Evolutionary conservation across 208 protist species (phyloP).

Genomic region (Leishmania arabica): DNA sequence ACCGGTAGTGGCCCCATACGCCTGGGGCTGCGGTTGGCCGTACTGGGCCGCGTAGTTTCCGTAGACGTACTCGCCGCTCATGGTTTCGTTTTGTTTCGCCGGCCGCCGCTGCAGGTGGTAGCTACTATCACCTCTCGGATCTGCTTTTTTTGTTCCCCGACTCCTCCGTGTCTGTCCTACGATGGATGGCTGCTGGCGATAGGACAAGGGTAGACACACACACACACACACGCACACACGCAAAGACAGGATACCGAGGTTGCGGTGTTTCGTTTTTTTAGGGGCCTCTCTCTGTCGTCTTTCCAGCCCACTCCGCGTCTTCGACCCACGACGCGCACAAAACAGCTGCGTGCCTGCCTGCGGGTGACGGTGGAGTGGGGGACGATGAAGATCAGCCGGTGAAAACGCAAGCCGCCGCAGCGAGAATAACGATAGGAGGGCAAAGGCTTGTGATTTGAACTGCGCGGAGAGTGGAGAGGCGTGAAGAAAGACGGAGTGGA

Average conservation of each 20-base stretch:
- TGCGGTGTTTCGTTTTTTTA: not conserved
- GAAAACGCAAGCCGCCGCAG: not conserved
- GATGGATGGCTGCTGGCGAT: not conserved
- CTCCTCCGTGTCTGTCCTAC: not conserved
- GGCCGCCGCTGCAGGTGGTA: not conserved
- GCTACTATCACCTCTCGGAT: not conserved
- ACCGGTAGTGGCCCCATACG: not conserved
- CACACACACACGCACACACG: not conserved
- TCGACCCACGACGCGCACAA: not conserved
- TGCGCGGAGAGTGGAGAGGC: not conserved
- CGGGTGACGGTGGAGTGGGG: not conserved
- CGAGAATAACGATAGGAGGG: not conserved
- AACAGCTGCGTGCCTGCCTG: not conserved
- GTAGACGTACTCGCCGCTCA: conserved; percentile 32
- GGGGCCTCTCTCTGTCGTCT: not conserved
- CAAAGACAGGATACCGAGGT: not conserved
- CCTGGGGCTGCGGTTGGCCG: conserved; percentile 34
- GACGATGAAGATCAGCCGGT: not conserved
- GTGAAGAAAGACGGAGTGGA: not conserved
- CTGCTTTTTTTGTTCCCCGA: not conserved
- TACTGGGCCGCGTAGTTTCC: conserved; percentile 27
- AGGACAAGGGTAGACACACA: not conserved
- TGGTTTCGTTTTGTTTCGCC: not conserved
- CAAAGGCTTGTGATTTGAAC: not conserved
- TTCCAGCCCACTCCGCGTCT: not conserved